Evolutionary conservation across 2,329 filamentous ascomycete species (phyloP), one percentile per base, ranked within the genome.

Genomic region (Colletotrichum sp.): DNA sequence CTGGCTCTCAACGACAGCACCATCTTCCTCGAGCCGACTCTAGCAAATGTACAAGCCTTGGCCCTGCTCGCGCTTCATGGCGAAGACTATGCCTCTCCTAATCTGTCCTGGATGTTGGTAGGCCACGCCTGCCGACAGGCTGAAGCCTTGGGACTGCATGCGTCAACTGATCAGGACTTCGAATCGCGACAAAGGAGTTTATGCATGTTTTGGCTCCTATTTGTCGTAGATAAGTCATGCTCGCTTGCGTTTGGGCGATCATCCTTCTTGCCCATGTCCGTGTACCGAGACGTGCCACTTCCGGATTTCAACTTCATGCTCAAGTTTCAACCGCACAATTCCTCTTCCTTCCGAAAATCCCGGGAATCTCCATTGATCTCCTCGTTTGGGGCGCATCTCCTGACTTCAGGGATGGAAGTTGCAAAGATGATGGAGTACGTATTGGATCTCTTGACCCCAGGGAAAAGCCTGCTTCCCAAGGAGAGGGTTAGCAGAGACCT

Each of bases 111-210:
- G 63, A 72, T 72, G 70, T 9, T 72, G 3, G 70, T 72, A 9
- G 70, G 70, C 6, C 70, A 72, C 36, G 63, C 70, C 22, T 68
- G 70, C 52, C 70, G 63, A 3, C 70, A 72, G 30, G 70, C 63
- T 5, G 70, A 72, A 55, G 63, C 70, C 6, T 22, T 72, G 13
- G 70, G 70, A 13, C 26, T 72, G 16, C 70, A 72, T 6, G 15
- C n/a, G 18, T 32, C 26, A 22, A 32, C 18, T 9, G 32, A 68
- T 1, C 13, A 5, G 4, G 63, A 72, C 16, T 8, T n/a, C 3
- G 70, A 72, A 8, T 32, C 52, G 7, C 36, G 16, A 9, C 70
- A 72, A 32, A n/a, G 70, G 10, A 62, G 52, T 22, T 9, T 72
- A 5, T 22, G 32, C 24, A 22, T 68, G 32, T 72, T 72, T 8